Percentiles rank a stretch among this genome's conserved stretches.
phyloP scores from a whole-genome alignment of 805 yeast genomes.

The Saccharomycopsis schoenii region DNA sequence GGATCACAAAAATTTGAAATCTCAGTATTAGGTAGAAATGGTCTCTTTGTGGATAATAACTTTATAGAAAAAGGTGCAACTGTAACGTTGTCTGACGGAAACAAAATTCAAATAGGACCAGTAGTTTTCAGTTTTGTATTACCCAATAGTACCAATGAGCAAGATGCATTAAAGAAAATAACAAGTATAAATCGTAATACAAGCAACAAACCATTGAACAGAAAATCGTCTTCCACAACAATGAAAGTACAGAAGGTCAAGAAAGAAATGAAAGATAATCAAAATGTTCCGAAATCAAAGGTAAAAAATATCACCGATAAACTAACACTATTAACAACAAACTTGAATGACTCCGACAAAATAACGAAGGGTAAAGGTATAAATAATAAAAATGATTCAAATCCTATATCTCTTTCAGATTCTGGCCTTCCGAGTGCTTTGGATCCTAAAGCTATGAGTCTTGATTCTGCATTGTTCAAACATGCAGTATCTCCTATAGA shows the following conservation, averaged over 20 bases:
- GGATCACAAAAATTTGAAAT: conserved; percentile 93
- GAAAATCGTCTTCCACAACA: background rate
- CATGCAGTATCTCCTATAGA: background rate
- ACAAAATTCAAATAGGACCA: conserved; percentile 87
- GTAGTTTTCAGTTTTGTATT: conserved; percentile 80
- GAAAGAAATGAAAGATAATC: background rate
- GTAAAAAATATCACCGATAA: background rate
- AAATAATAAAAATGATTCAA: background rate
- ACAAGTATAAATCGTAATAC: background rate
- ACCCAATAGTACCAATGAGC: conserved; percentile 40
- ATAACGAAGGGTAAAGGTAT: background rate
- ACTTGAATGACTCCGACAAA: background rate
- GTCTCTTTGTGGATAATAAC: conserved; percentile 88
- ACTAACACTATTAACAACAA: background rate
- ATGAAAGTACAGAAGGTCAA: background rate
- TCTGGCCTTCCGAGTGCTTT: background rate
- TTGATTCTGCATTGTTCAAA: background rate
- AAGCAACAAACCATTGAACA: background rate
- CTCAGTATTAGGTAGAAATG: conserved; percentile 87
- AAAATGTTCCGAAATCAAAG: background rate
- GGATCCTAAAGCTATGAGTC: background rate
- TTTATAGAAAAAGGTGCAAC: conserved; percentile 90
- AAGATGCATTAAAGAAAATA: background rate
- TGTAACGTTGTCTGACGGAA: conserved; percentile 72
- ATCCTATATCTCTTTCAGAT: background rate